A percentile compares a stretch with the other conserved stretches of the same genome.
phyloP scores from a whole-genome alignment of 352 stramenopile species.

The Phytopythium ostracodes region DNA sequence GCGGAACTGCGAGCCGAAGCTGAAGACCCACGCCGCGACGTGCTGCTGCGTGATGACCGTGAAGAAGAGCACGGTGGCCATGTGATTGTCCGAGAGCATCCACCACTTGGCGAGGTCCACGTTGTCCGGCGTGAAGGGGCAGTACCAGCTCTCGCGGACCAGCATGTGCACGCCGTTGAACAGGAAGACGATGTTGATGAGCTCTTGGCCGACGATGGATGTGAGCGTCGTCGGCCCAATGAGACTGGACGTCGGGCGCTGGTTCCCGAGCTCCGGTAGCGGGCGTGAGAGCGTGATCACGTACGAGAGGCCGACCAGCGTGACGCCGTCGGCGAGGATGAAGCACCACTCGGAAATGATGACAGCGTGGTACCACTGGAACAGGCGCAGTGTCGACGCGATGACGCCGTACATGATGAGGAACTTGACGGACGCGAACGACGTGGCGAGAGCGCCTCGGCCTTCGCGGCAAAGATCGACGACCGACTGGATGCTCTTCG shows the following conservation, averaged over 20 bases:
- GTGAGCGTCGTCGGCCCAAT: conserved; percentile 45
- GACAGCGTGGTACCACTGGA: conserved; percentile 60
- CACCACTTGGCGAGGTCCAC: conserved; percentile 42
- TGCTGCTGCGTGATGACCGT: conserved; percentile 23
- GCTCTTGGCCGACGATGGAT: conserved; percentile 41
- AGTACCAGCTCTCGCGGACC: conserved; percentile 30
- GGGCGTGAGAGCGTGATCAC: conserved; percentile 60
- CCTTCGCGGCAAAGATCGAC: conserved; percentile 80
- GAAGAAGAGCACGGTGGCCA: conserved; percentile 34
- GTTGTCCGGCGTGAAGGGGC: conserved; percentile 33
- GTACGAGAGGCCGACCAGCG: conserved; percentile 61
- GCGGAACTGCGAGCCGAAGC: conserved; percentile 37
- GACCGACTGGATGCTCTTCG: conserved; percentile 75
- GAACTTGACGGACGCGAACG: conserved; percentile 81
- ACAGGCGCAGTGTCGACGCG: conserved; percentile 48
- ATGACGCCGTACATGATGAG: conserved; percentile 88
- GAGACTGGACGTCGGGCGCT: conserved; percentile 52
- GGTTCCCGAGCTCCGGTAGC: conserved; percentile 13
- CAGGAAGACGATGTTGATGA: conserved; percentile 50
- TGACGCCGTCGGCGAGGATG: conserved; percentile 61
- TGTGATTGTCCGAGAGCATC: conserved; percentile 38
- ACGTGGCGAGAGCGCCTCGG: conserved; percentile 72
- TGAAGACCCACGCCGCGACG: conserved; percentile 21
- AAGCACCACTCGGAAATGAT: conserved; percentile 69
- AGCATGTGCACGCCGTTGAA: conserved; percentile 29